Base-by-base conservation (phyloP, 371 early-diverging fungal genomes). In the Amoeboradix gromovi region DNA sequence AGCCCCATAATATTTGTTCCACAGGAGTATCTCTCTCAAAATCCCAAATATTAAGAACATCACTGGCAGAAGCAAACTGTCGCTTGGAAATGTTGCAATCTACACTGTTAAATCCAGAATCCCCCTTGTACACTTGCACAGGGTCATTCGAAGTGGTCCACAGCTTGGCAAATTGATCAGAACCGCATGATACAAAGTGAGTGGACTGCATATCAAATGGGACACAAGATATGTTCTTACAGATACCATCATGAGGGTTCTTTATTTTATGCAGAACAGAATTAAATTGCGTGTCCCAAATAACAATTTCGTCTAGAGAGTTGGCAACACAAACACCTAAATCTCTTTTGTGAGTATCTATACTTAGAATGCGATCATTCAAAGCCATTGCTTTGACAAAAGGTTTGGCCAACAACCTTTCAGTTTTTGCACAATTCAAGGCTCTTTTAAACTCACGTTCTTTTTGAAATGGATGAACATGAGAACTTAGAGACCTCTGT, bases 381-480 rank as follows among this genome's bases (percentile, higher is more conserved):
- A 48, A 48, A 48, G 79, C 77, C 27, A 98, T 76, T 0, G 91
- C 84, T 0, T 81, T 89, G 17, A 98, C 76, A 76, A 99, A 98
- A 16, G 99, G 99, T 76, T 98, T 98, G 70, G 98, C 90, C 76
- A 98, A 90, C 83, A 99, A 77, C 30, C 95, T 81, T 70, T 98
- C 98, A 30, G 98, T 76, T 76, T 99, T 99, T 32, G 85, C 85
- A 1, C 94, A 85, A 73, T 94, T 95, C 28, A 99, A 79, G 28
- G 99, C 98, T 29, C 98, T 80, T 28, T 89, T 87, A 80, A 95
- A 95, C 78, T 99, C 99, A 76, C 95, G 83, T 30, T 93, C 93
- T 73, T 86, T 82, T 77, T 93, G 90, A 69, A 96, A 94, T 0
- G 96, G 96, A 77, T 98, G 96, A 66, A 90, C 80, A 28, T 75